Evolutionary conservation across 1,139 yeast species (phyloP).

Genomic region (Candida freyschussii): DNA sequence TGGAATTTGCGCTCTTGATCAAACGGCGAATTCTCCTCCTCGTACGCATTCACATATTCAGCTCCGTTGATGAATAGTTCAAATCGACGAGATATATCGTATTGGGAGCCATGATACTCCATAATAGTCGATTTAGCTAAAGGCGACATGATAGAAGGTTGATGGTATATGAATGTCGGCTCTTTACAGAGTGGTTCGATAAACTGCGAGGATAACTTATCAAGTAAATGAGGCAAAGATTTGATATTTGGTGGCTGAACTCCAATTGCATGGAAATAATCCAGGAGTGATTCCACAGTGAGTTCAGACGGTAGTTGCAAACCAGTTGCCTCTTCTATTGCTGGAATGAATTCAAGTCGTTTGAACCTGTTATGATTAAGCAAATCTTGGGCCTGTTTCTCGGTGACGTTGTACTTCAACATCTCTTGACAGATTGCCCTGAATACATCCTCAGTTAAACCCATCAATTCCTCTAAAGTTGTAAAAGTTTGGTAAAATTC

Average conservation of each 20-base stretch:
- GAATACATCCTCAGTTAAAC: constrained; percentile 57
- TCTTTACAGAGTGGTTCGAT: constrained; percentile 58
- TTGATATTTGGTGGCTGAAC: constrained; percentile 36
- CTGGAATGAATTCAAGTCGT: constrained; percentile 56
- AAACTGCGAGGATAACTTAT: constrained; percentile 54
- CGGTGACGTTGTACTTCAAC: constrained; percentile 7
- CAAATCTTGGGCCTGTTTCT: constrained; percentile 3
- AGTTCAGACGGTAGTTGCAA: constrained; percentile 37
- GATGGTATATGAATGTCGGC: constrained; percentile 77
- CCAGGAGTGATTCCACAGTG: constrained; percentile 34
- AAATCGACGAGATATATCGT: constrained; percentile 61
- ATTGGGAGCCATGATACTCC: constrained; percentile 28
- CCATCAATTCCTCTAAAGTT: constrained; percentile 61
- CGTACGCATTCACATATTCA: constrained; percentile 92
- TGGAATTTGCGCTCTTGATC: constrained; percentile 59
- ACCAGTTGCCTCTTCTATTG: constrained; percentile 47
- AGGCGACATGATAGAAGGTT: constrained; percentile 85
- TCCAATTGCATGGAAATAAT: constrained; percentile 32
- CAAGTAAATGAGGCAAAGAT: constrained; percentile 57
- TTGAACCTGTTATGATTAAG: constrained; percentile 23
- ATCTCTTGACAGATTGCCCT: constrained; percentile 31
- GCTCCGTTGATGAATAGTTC: constrained; percentile 77
- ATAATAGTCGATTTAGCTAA: constrained; percentile 61
- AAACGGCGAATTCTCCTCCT: constrained; percentile 88
- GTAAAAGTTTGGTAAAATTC: constrained; percentile 88